Percentiles rank a stretch among this genome's conserved stretches.
phyloP scores from a whole-genome alignment of 768 basidiomycete genomes.

The Boletus barrowsii region DNA sequence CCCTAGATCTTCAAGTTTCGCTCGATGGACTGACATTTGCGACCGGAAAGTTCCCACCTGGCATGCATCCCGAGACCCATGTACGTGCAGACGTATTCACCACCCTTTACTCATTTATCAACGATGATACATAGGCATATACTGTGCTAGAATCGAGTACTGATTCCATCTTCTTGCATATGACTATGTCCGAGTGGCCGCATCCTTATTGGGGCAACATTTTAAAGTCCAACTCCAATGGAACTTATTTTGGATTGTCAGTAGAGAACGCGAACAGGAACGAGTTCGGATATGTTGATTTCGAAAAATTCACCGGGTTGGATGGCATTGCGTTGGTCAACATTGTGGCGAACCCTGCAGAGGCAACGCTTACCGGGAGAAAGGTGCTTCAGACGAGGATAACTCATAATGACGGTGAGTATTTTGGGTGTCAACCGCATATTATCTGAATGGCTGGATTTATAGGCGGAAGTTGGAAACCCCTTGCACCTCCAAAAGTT shows the following conservation, averaged over 20 bases:
- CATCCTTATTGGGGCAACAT: constrained; percentile 86
- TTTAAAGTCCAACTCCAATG: constrained; percentile 96
- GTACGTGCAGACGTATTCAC: constrained; percentile 42
- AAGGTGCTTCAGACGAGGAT: constrained; percentile 85
- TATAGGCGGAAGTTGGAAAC: constrained; percentile 83
- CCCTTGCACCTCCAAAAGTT: constrained; percentile 63
- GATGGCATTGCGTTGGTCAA: constrained; percentile 96
- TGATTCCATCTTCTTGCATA: constrained; percentile 89
- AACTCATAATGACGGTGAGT: constrained; percentile 92
- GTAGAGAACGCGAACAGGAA: constrained; percentile 91
- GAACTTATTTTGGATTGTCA: constrained; percentile 91
- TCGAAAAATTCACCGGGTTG: constrained; percentile 94
- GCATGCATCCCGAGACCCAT: constrained; percentile 86
- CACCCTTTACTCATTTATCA: neutral
- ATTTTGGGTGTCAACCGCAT: neutral
- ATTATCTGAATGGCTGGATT: neutral
- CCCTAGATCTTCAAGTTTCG: constrained; percentile 87
- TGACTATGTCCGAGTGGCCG: constrained; percentile 81
- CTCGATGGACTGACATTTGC: constrained; percentile 87
- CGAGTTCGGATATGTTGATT: constrained; percentile 83
- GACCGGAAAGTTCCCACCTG: constrained; percentile 84
- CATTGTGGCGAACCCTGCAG: constrained; percentile 75
- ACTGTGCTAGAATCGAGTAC: constrained; percentile 95
- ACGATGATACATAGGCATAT: constrained; percentile 59
- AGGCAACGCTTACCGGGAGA: constrained; percentile 63